Conservation (phyloP, 208 protist genomes). For the Trypanosoma congolense region DNA sequence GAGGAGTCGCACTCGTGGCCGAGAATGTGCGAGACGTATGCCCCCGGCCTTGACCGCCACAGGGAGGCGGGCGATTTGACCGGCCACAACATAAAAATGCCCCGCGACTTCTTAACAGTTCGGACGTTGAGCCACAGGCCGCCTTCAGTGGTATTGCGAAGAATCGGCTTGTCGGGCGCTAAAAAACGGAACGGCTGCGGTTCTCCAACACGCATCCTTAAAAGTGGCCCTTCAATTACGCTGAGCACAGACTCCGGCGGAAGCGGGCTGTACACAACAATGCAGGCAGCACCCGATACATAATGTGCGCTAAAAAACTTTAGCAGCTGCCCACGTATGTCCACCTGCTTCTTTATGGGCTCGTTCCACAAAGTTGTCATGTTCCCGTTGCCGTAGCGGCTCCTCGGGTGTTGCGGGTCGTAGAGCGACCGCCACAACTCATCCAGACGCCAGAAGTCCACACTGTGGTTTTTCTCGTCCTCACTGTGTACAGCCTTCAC, state of each 20-base stretch:
- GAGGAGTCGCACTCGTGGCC: constrained; percentile 92
- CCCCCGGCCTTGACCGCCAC: constrained; percentile 55
- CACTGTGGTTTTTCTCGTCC: constrained; percentile 87
- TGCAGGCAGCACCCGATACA: constrained; percentile 39
- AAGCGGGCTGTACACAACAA: constrained; percentile 42
- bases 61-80: constrained; percentile 29
- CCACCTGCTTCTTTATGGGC: constrained; percentile 38
- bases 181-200: constrained; percentile 28
- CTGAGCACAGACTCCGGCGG: constrained; percentile 33
- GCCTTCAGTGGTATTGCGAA: constrained; percentile 5
- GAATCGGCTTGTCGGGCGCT: constrained; percentile 20
- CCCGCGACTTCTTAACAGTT: constrained; percentile 49
- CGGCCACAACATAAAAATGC: constrained; percentile 54
- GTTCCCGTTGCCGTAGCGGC: constrained; percentile 88
- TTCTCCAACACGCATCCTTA: constrained; percentile 32
- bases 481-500: constrained; percentile 92
- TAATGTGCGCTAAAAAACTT: constrained; percentile 74
- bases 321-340: constrained; percentile 60
- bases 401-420: constrained; percentile 58
- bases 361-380: constrained; percentile 66
- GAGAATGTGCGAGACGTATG: constrained; percentile 86
- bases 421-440: constrained; percentile 59
- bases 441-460: constrained; percentile 75
- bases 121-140: constrained; percentile 55
- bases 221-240: constrained; percentile 40